Conservation (phyloP, 2,329 filamentous ascomycete species). For the Biscogniauxia mediterranea region DNA sequence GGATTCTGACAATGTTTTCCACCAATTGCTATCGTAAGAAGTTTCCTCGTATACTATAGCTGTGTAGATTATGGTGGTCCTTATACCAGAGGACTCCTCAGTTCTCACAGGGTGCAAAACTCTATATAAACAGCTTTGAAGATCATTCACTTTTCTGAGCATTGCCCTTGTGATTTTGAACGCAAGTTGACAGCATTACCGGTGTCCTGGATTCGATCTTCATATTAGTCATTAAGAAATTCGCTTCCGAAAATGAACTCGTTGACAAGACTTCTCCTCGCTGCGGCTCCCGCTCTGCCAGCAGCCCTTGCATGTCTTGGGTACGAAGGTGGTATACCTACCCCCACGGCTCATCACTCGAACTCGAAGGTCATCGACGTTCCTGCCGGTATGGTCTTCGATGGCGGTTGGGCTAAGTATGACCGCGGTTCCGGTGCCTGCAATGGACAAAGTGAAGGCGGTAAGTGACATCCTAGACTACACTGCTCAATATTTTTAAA, state of each 20-base stretch:
- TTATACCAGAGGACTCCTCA: background rate
- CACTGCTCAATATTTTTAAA: too few relatives aligned
- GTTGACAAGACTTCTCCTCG: constrained; percentile 15
- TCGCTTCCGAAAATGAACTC: background rate
- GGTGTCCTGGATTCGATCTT: background rate
- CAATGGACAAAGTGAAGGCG: constrained; percentile 42
- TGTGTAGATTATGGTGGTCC: background rate
- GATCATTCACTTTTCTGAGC: background rate
- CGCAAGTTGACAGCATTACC: background rate
- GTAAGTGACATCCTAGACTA: constrained; percentile 16
- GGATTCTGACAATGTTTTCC: background rate
- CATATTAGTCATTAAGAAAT: background rate
- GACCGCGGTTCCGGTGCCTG: constrained; percentile 38
- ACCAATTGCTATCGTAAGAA: background rate
- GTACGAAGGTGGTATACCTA: constrained; percentile 32
- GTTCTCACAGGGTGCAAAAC: background rate
- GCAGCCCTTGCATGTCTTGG: constrained; percentile 31
- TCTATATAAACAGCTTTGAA: background rate
- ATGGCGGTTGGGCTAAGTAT: constrained; percentile 34
- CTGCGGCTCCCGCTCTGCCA: constrained; percentile 26
- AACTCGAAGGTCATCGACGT: constrained; percentile 32
- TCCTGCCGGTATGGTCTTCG: constrained; percentile 28
- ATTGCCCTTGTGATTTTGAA: too few relatives aligned
- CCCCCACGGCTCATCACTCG: constrained; percentile 23
- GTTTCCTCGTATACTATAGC: background rate